Conservation (phyloP, 805 yeast species). For the Cyberlindnera maritima region DNA sequence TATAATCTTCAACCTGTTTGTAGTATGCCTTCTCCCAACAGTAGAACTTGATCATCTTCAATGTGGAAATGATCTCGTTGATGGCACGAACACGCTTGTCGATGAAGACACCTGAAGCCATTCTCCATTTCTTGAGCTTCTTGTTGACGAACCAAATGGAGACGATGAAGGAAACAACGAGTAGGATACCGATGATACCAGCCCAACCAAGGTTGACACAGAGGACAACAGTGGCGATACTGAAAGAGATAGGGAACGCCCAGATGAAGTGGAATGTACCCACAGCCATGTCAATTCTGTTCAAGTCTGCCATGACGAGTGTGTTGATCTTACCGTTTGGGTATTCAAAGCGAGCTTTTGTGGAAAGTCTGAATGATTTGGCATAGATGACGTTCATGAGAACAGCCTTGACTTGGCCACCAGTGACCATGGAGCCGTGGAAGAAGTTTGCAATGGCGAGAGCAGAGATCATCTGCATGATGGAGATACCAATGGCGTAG, state of each 20-base stretch:
- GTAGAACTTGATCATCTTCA: slow-evolving; percentile 83
- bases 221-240: slow-evolving; percentile 61
- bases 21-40: slow-evolving; percentile 89
- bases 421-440: slow-evolving; percentile 57
- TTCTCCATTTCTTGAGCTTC: slow-evolving; percentile 52
- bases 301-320: slow-evolving; percentile 75
- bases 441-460: slow-evolving; percentile 59
- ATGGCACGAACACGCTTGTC: slow-evolving; percentile 74
- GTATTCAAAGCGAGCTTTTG: slow-evolving; percentile 53
- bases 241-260: slow-evolving; percentile 61
- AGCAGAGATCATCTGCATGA: slow-evolving; percentile 50
- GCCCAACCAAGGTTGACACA: slow-evolving; percentile 68
- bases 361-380: slow-evolving; percentile 62
- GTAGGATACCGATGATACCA: slow-evolving; percentile 67
- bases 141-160: slow-evolving; percentile 47
- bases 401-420: slow-evolving; percentile 69
- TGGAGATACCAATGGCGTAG: slow-evolving; percentile 66
- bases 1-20: slow-evolving; percentile 48
- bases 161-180: slow-evolving; percentile 41
- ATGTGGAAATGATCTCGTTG: slow-evolving; percentile 73
- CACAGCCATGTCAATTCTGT: slow-evolving; percentile 77
- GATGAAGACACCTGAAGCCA: slow-evolving; percentile 57
- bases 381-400: slow-evolving; percentile 67
- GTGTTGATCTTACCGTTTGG: slow-evolving; percentile 75
- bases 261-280: slow-evolving; percentile 63